Evolutionary conservation across 352 stramenopile genomes (phyloP).

Genomic region (Phytophthora pini): DNA sequence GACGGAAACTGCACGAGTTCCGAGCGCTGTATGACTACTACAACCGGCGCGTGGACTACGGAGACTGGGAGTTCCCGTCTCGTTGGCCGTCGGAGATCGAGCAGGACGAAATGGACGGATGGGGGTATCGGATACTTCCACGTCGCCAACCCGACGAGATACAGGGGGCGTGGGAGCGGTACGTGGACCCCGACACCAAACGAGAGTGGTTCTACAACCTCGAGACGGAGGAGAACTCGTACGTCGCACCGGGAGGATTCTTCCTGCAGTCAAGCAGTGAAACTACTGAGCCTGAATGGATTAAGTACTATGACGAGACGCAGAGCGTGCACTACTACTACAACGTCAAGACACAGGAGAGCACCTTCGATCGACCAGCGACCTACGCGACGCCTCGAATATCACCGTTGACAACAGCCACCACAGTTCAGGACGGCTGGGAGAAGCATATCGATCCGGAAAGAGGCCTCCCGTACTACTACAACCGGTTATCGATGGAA

Average conservation of each 20-base stretch:
- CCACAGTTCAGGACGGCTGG: slow-evolving; percentile 35
- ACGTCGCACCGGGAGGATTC: slow-evolving; percentile 46
- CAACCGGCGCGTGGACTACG: slow-evolving; percentile 91
- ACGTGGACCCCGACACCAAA: slow-evolving; percentile 50
- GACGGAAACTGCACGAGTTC: slow-evolving; percentile 83
- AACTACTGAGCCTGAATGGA: slow-evolving; percentile 31
- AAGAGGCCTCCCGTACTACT: slow-evolving; percentile 77
- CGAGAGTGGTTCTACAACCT: slow-evolving; percentile 81
- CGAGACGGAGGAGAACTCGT: slow-evolving; percentile 64
- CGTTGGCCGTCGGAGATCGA: slow-evolving; percentile 90
- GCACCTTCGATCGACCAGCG: slow-evolving; percentile 35
- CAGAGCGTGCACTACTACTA: slow-evolving; percentile 72
- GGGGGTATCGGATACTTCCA: slow-evolving; percentile 67
- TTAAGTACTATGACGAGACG: slow-evolving; percentile 75
- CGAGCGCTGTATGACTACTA: slow-evolving; percentile 93
- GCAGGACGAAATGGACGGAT: slow-evolving; percentile 89
- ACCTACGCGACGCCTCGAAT: slow-evolving; percentile 42
- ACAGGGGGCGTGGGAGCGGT: slow-evolving; percentile 62
- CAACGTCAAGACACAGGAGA: slow-evolving; percentile 44
- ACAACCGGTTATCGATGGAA: slow-evolving; percentile 75
- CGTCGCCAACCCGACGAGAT: slow-evolving; percentile 52
- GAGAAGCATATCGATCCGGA: slow-evolving; percentile 57
- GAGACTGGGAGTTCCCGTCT: slow-evolving; percentile 90
- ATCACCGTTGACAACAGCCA: slow-evolving; percentile 5
- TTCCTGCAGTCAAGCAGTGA: slow-evolving; percentile 2